Evolutionary conservation across 176 grass and related monocot genomes (phyloP).

Genomic region (Musa acuminata): DNA sequence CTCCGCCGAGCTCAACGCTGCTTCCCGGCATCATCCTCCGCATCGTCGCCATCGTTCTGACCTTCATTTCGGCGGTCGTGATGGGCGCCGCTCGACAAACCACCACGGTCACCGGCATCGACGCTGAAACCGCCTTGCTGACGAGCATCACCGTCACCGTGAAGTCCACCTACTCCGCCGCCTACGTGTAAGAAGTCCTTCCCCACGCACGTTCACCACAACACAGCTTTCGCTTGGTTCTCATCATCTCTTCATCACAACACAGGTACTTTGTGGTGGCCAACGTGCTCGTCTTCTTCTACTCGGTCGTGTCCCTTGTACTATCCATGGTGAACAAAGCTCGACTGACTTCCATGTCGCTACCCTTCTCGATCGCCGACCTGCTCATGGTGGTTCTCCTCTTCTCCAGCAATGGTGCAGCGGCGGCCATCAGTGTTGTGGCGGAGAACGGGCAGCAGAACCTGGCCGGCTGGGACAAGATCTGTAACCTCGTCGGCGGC

Average conservation of each 20-base stretch:
- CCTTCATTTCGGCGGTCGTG: slow-evolving; percentile 8
- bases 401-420: slow-evolving; percentile 11
- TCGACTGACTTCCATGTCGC: background rate
- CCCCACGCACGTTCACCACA: no score
- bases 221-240: no score
- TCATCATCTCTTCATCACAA: background rate
- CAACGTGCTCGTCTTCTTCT: background rate
- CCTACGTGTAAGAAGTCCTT: slow-evolving; percentile 5
- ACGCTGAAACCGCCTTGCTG: background rate
- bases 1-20: background rate
- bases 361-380: slow-evolving; percentile 9
- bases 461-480: background rate
- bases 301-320: slow-evolving; percentile 11
- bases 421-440: slow-evolving; percentile 1
- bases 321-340: background rate
- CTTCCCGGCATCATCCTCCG: background rate
- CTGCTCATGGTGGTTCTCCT: slow-evolving; percentile 12
- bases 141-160: background rate
- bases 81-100: slow-evolving; percentile 12
- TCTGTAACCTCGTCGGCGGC: background rate
- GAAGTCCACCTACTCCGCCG: slow-evolving; percentile 8
- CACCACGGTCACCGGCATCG: background rate
- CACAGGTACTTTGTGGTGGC: slow-evolving; percentile 9
- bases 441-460: background rate
- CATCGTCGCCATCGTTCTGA: background rate